Conservation (phyloP, 257 asterid species). For the Nicotiana benthamiana region DNA sequence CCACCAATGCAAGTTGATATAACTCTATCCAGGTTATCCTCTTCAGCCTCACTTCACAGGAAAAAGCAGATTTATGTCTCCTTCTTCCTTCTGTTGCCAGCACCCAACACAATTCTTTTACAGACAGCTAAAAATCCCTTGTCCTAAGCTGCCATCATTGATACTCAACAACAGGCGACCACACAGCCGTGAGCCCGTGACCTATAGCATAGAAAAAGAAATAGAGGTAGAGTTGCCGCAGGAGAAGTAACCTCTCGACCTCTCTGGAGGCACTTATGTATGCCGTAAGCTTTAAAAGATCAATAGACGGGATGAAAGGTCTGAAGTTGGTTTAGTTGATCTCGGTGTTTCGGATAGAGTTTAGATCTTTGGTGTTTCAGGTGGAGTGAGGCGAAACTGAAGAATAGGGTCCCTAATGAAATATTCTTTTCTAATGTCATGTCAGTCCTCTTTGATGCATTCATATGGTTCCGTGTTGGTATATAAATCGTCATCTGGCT, state of each 20-base stretch:
- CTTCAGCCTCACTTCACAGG: not conserved
- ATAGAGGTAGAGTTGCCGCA: not conserved
- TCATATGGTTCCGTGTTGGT: not conserved
- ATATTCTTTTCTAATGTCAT: not conserved
- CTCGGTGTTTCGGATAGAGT: not conserved
- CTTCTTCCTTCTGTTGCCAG: not conserved
- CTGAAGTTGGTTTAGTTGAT: not conserved
- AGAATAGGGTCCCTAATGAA: not conserved
- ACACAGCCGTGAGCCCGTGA: not conserved
- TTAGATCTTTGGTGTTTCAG: not conserved
- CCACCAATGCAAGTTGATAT: not conserved
- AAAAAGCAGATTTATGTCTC: not conserved
- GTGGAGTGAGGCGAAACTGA: not conserved
- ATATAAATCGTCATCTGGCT: not conserved
- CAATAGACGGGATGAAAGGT: not conserved
- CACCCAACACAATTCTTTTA: not conserved
- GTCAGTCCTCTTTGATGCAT: not conserved
- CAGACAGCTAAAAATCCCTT: not conserved
- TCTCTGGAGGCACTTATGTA: not conserved
- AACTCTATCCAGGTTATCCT: not conserved
- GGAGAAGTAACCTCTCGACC: not conserved
- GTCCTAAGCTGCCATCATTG: not conserved
- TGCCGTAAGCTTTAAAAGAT: not conserved
- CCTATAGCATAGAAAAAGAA: not conserved
- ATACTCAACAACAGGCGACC: not conserved